Percentiles rank a stretch among this genome's conserved stretches.
These are phyloP conservation scores for Scedosporium aurantiacum DNA, from an alignment of 2,329 filamentous ascomycete species.

Conservation along the genomic window DNA sequence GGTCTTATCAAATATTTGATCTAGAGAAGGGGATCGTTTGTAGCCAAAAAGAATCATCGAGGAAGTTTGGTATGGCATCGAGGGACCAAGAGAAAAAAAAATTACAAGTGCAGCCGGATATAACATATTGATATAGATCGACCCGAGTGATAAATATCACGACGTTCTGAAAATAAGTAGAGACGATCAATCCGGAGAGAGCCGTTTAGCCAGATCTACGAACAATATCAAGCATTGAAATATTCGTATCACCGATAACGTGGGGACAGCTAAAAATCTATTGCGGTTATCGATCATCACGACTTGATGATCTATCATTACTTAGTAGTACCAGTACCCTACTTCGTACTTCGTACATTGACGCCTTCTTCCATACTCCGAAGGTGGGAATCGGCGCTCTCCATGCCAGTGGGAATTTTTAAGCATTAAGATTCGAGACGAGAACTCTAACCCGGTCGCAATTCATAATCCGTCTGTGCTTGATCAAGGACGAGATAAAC, in stretches of 20 bases:
- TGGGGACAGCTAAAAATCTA: not conserved
- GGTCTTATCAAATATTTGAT: not conserved
- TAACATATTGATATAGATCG: not conserved
- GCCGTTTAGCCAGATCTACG: not conserved
- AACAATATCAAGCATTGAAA: not conserved
- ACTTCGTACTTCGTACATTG: too few relatives aligned
- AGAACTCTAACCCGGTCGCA: not conserved
- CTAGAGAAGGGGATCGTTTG: not conserved
- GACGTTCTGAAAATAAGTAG: not conserved
- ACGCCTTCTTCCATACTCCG: too few relatives aligned
- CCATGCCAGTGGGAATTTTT: not conserved
- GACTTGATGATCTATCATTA: too few relatives aligned
- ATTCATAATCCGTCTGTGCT: not conserved
- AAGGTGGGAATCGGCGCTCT: too few relatives aligned
- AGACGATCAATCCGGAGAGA: not conserved
- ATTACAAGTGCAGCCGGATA: not conserved
- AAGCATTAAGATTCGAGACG: not conserved
- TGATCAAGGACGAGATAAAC: not conserved
- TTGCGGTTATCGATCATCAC: too few relatives aligned
- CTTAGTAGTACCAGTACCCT: too few relatives aligned
- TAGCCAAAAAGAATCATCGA: not conserved
- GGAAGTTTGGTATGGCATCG: not conserved
- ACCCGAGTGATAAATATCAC: not conserved
- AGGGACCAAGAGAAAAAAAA: not conserved
- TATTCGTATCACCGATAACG: not conserved